Evolutionary conservation across 139 green algal genomes (phyloP).

Genomic region (Haematococcus sp.): DNA sequence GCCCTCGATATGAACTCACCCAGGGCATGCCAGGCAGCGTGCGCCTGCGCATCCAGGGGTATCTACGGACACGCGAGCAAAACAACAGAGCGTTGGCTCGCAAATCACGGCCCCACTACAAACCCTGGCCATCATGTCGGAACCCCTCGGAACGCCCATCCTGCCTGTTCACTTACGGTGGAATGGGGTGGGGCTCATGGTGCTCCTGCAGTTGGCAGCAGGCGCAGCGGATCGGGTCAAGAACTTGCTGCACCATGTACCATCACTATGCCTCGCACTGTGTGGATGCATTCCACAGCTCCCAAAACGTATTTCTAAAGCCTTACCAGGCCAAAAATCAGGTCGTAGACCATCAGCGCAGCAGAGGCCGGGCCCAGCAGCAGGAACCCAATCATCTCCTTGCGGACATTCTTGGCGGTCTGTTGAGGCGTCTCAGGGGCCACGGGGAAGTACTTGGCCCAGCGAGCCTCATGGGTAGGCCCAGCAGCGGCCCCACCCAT

Average conservation of each 20-base stretch:
- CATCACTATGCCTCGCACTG: too few relatives aligned
- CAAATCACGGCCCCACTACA: too few relatives aligned
- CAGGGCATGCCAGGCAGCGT: conserved; percentile 31
- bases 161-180: conserved; percentile 30
- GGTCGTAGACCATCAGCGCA: conserved; percentile 36
- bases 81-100: too few relatives aligned
- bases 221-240: too few relatives aligned
- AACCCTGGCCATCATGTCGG: not conserved
- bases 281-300: too few relatives aligned
- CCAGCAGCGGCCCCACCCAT: not conserved
- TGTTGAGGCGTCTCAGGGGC: conserved; percentile 13
- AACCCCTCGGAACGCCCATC: not conserved
- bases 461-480: conserved; percentile 11
- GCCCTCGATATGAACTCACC: not conserved
- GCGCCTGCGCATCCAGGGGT: conserved; percentile 37
- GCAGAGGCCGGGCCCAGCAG: conserved; percentile 28
- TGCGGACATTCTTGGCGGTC: conserved; percentile 25
- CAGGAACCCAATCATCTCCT: conserved; percentile 36
- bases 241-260: too few relatives aligned
- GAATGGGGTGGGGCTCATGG: conserved; percentile 28
- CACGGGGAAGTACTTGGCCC: conserved; percentile 27
- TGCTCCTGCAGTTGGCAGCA: conserved; percentile 10
- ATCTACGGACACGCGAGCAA: conserved; percentile 4
- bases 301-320: too few relatives aligned
- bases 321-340: conserved; percentile 20